phyloP scores from a whole-genome alignment of 305 asterid genomes.

The Andrographis paniculata region DNA sequence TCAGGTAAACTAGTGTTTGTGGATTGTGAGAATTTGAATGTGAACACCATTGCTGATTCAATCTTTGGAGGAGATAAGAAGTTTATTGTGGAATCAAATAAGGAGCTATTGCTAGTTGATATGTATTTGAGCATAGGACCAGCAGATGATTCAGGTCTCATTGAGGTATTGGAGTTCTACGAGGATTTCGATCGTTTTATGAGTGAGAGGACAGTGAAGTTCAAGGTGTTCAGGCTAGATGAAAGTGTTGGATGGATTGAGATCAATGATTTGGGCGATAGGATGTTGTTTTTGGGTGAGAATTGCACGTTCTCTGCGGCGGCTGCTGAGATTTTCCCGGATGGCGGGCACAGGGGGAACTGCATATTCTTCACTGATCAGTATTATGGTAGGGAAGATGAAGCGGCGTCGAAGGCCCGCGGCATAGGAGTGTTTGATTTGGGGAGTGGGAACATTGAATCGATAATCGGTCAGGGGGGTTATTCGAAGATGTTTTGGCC shows the following conservation, averaged over 20 bases:
- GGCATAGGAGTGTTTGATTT: constrained; percentile 61
- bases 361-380: constrained; percentile 61
- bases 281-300: constrained; percentile 72
- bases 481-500: constrained; percentile 80
- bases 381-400: constrained; percentile 43
- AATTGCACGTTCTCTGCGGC: constrained; percentile 57
- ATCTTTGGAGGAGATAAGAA: constrained; percentile 74
- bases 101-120: constrained; percentile 60
- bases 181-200: constrained; percentile 61
- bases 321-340: constrained; percentile 35
- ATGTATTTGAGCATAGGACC: constrained; percentile 58
- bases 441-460: constrained; percentile 62
- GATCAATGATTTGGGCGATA: constrained; percentile 54
- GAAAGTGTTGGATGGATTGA: constrained; percentile 48
- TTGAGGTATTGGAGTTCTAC: constrained; percentile 50
- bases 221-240: constrained; percentile 65
- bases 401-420: constrained; percentile 37
- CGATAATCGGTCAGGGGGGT: constrained; percentile 32
- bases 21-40: constrained; percentile 25
- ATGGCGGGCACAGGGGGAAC: constrained; percentile 45
- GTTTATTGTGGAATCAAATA: constrained; percentile 58
- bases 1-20: constrained; percentile 52
- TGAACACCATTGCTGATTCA: constrained; percentile 35
- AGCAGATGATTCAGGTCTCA: constrained; percentile 50
- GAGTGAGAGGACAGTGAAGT: constrained; percentile 70